Evolutionary conservation across 2,329 filamentous ascomycete genomes (phyloP).

Genomic region (Sporothrix phasma): DNA sequence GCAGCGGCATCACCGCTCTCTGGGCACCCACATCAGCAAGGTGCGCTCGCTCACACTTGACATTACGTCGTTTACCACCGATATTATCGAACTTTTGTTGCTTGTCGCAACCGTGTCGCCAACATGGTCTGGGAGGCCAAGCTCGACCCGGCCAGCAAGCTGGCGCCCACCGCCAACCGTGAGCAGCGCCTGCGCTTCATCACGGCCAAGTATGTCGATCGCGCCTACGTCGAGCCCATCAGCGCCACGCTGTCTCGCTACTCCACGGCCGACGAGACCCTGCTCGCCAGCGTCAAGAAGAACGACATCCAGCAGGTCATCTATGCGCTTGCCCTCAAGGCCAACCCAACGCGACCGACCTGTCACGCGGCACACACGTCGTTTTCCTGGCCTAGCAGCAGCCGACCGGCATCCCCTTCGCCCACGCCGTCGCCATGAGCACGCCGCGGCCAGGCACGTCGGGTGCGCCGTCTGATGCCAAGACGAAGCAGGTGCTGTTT

Average conservation of each 20-base stretch:
- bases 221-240: conserved; percentile 68
- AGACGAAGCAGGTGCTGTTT: conserved; percentile 57
- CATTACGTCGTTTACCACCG: conserved; percentile 89
- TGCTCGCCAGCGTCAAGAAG: conserved; percentile 87
- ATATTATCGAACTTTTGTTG: conserved; percentile 89
- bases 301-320: conserved; percentile 92
- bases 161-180: conserved; percentile 64
- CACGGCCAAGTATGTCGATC: conserved; percentile 85
- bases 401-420: conserved; percentile 73
- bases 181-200: conserved; percentile 94
- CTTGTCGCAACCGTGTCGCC: conserved; percentile 83
- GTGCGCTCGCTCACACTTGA: conserved; percentile 90
- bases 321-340: conserved; percentile 76
- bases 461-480: conserved; percentile 23
- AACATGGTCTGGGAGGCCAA: conserved; percentile 95
- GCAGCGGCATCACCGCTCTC: conserved; percentile 93
- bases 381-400: conserved; percentile 81
- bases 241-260: conserved; percentile 67
- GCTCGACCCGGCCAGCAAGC: conserved; percentile 65
- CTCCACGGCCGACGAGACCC: conserved; percentile 70
- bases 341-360: conserved; percentile 79
- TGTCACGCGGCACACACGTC: conserved; percentile 76
- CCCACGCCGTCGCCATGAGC: conserved; percentile 27
- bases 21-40: conserved; percentile 97
- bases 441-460: background rate